Evolutionary conservation across 2,329 filamentous ascomycete species (phyloP).

Genomic region (Coniochaeta hoffmannii): DNA sequence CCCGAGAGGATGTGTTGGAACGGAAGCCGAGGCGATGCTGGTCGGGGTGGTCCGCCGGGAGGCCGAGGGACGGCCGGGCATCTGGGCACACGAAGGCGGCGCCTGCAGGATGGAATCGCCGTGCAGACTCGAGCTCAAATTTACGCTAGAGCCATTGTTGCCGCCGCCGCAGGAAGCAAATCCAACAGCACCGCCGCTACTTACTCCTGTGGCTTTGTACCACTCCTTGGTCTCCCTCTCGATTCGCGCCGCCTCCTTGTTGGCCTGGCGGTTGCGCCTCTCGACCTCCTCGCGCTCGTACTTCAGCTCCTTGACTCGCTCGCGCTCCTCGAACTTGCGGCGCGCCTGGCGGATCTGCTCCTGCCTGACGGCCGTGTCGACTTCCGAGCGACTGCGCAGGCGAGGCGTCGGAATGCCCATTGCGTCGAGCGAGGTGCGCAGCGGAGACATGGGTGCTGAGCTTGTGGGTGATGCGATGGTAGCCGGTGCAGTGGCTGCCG

Average conservation of each 20-base stretch:
- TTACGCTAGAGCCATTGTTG: slow-evolving; percentile 1
- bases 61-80: slow-evolving; percentile 8
- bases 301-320: slow-evolving; percentile 55
- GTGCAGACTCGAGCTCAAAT: background rate
- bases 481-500: slow-evolving; percentile 11
- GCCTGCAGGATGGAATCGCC: background rate
- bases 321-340: slow-evolving; percentile 55
- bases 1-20: background rate
- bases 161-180: slow-evolving; percentile 3
- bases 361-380: slow-evolving; percentile 45
- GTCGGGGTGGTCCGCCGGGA: slow-evolving; percentile 17
- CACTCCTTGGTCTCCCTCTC: slow-evolving; percentile 33
- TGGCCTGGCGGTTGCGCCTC: slow-evolving; percentile 51
- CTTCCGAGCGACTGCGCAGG: slow-evolving; percentile 52
- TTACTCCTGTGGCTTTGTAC: slow-evolving; percentile 21
- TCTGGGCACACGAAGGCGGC: background rate
- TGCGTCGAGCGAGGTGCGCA: slow-evolving; percentile 52
- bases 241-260: slow-evolving; percentile 44
- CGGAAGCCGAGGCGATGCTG: background rate
- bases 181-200: background rate
- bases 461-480: slow-evolving; percentile 18
- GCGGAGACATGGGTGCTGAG: slow-evolving; percentile 39
- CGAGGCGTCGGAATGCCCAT: slow-evolving; percentile 51
- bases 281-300: slow-evolving; percentile 51
- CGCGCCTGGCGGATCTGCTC: slow-evolving; percentile 55